Conservation (phyloP, 495 filamentous ascomycete species). For the Chaetomium cochliodes region DNA sequence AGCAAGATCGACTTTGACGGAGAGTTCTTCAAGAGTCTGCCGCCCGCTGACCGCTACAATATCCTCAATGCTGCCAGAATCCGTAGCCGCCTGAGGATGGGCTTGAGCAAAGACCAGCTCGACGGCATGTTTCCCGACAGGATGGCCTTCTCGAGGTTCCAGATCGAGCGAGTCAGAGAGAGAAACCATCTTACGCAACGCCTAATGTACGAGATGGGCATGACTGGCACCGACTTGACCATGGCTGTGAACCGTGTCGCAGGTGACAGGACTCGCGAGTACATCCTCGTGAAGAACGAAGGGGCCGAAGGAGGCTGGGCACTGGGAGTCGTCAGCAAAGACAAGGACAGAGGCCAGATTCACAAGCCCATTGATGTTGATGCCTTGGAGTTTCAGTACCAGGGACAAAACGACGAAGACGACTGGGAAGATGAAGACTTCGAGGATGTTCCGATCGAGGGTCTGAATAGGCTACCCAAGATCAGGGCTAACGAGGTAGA, state of each 20-base stretch:
- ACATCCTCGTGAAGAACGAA: constrained; percentile 92
- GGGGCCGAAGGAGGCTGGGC: constrained; percentile 97
- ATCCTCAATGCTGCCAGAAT: constrained; percentile 91
- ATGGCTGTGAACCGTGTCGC: constrained; percentile 70
- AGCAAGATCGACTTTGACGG: constrained; percentile 97
- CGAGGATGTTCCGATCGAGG: constrained; percentile 94
- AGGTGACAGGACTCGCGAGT: constrained; percentile 87
- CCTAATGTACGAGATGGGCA: constrained; percentile 90
- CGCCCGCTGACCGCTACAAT: constrained; percentile 89
- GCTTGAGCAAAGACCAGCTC: constrained; percentile 91
- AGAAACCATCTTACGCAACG: constrained; percentile 94
- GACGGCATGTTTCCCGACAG: constrained; percentile 95
- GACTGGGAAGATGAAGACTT: constrained; percentile 75
- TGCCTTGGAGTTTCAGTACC: constrained; percentile 58
- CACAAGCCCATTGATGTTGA: constrained; percentile 91
- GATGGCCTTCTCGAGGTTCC: constrained; percentile 96
- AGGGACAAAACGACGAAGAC: constrained; percentile 60
- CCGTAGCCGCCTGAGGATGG: constrained; percentile 86
- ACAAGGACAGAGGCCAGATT: constrained; percentile 69
- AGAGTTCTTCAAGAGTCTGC: constrained; percentile 86
- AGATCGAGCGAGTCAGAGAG: constrained; percentile 89
- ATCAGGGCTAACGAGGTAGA: constrained; percentile 33
- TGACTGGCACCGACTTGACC: constrained; percentile 70
- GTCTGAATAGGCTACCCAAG: constrained; percentile 84
- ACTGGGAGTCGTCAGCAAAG: constrained; percentile 81